These are phyloP conservation scores for Macrolepiota fuliginosa DNA, from an alignment of 768 basidiomycete genomes.

Conservation along the genomic window DNA sequence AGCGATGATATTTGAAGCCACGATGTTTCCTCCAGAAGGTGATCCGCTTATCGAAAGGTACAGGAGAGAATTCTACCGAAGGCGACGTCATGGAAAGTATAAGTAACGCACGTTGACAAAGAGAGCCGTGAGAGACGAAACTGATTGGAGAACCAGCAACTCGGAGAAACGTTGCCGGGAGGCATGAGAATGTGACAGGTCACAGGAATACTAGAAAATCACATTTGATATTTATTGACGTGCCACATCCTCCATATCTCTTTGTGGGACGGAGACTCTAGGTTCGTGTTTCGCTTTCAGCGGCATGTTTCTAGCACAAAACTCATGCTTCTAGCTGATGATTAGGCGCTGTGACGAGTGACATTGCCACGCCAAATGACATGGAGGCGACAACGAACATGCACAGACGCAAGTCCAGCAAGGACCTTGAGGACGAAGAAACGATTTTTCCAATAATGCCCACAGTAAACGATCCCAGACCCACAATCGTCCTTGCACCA, in stretches of 20 bases:
- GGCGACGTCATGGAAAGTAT: no score
- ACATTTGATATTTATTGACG: background rate
- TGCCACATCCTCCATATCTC: background rate
- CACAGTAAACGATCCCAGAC: background rate
- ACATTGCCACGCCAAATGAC: background rate
- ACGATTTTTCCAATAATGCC: background rate
- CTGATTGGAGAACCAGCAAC: background rate
- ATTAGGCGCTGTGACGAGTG: background rate
- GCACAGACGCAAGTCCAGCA: conserved; percentile 15
- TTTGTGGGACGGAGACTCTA: background rate
- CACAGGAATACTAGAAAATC: background rate
- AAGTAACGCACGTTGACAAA: no score
- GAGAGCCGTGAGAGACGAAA: no score
- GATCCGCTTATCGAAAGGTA: no score
- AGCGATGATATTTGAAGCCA: no score
- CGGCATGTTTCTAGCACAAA: background rate
- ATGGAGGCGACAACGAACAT: conserved; percentile 6
- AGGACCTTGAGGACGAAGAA: conserved; percentile 11
- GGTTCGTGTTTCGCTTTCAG: background rate
- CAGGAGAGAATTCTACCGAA: no score
- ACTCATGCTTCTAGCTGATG: background rate
- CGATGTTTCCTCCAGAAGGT: no score
- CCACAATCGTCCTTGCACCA: conserved; percentile 2
- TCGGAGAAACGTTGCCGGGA: background rate
- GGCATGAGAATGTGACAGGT: background rate